Base-by-base conservation (phyloP, 495 filamentous ascomycete species). In the Annulohypoxylon moriforme region DNA sequence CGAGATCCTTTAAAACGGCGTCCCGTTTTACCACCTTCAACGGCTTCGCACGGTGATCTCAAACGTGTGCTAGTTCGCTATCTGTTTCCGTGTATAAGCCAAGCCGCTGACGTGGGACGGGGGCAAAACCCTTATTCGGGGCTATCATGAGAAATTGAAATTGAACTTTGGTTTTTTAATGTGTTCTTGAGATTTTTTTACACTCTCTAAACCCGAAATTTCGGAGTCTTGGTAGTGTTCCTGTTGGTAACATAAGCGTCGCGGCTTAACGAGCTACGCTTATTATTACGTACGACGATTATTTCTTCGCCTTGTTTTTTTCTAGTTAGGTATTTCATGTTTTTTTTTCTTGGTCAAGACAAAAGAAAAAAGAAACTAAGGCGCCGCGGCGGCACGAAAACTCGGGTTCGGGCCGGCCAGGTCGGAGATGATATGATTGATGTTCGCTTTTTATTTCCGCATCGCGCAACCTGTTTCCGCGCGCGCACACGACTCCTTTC, bases 1-100 rank as follows among this genome's bases (percentile, higher is more conserved):
- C 53, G 78, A 79, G 47, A 75, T 76, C 33, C 62, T 78, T n/a
- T 81, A 69, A 63, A 6, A n/a, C 38, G 55, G 55, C 40, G 7
- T 42, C 27, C 20, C 2, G 2, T 40, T 14, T 18, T 9, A n/a
- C 22, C 18, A 34, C 9, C 14, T 25, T 14, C 20, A 31, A 25
- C 38, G 24, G 31, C 38, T 25, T 22, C n/a, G 20, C 49, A 10
- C 46, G 29, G 5, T 25, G 1, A 40, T 52, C 11, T 8, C 47
- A 7, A 52, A 14, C 29, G 13, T 40, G 14, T 20, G 2, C 53
- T 27, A 22, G 3, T 31, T 53, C 11, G 22, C 50, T 55, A 14
- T 9, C 40, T 33, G 4, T 34, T 53, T 4, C 34, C 13, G 27
- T 49, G 10, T 18, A 31, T 55, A 18, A 13, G 16, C 50, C 20